phyloP scores from a whole-genome alignment of 768 basidiomycete genomes.

The Royoungia palumana region DNA sequence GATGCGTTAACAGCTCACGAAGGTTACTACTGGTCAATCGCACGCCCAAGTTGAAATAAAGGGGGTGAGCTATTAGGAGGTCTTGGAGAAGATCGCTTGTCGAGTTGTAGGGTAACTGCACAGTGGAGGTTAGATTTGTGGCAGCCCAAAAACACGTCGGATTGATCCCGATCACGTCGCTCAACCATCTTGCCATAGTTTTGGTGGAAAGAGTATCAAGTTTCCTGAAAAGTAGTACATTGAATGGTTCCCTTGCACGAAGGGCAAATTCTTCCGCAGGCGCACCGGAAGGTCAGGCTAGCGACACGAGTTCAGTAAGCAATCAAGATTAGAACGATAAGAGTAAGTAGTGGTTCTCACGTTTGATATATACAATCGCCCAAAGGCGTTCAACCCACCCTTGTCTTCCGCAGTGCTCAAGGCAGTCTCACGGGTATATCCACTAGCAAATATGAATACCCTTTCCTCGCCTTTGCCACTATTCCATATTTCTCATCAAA shows the following conservation, averaged over 20 bases:
- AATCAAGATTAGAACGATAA: too few relatives aligned
- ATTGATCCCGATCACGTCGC: slow-evolving; percentile 26
- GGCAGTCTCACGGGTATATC: slow-evolving; percentile 40
- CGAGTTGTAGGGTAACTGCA: slow-evolving; percentile 15
- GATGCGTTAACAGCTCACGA: slow-evolving; percentile 5
- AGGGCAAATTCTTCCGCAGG: slow-evolving; percentile 14
- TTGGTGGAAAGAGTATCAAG: slow-evolving; percentile 8
- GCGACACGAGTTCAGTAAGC: neutral
- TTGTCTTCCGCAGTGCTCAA: slow-evolving; percentile 32
- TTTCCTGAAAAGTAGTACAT: slow-evolving; percentile 27
- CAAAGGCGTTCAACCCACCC: slow-evolving; percentile 27
- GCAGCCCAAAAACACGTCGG: slow-evolving; percentile 27
- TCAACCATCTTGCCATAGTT: slow-evolving; percentile 27
- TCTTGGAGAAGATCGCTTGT: neutral
- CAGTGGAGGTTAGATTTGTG: slow-evolving; percentile 21
- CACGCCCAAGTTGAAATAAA: slow-evolving; percentile 20
- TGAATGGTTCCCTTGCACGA: slow-evolving; percentile 11
- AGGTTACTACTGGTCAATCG: neutral
- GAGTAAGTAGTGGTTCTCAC: too few relatives aligned
- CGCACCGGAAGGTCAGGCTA: slow-evolving; percentile 32
- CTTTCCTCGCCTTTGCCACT: slow-evolving; percentile 19
- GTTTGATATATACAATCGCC: slow-evolving; percentile 5
- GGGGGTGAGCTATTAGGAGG: slow-evolving; percentile 13
- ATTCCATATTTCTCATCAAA: slow-evolving; percentile 29
- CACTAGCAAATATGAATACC: slow-evolving; percentile 41